Percentiles rank a stretch among this genome's conserved stretches.
Conservation (phyloP, 148 eudicot species). For the Oxyria digyna region DNA sequence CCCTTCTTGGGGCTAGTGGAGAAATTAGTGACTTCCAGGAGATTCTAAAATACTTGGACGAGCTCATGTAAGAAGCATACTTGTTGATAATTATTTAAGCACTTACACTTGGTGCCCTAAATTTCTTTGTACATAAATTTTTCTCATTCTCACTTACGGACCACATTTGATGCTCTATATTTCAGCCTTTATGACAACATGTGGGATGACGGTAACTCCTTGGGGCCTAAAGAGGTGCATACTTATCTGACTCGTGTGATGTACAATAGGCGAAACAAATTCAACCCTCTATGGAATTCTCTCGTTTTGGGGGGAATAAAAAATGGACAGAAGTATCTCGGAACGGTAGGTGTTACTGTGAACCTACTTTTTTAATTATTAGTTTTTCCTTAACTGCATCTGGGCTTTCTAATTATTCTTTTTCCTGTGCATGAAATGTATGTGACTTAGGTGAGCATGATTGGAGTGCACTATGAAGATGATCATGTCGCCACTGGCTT, state of each 20-base stretch:
- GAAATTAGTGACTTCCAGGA: slow-evolving; percentile 97
- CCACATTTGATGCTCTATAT: neutral
- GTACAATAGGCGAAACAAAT: slow-evolving; percentile 96
- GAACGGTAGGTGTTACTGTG: slow-evolving; percentile 50
- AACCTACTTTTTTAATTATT: neutral
- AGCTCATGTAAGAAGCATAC: slow-evolving; percentile 54
- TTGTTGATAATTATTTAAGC: neutral
- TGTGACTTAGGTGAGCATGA: slow-evolving; percentile 69
- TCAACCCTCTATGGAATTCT: slow-evolving; percentile 90
- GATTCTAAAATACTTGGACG: slow-evolving; percentile 65
- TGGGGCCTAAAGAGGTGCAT: slow-evolving; percentile 95
- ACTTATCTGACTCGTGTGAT: slow-evolving; percentile 69
- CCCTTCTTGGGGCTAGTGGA: slow-evolving; percentile 89
- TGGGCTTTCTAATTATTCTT: neutral
- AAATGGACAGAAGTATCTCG: slow-evolving; percentile 88
- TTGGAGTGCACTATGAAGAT: slow-evolving; percentile 91
- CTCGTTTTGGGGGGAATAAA: slow-evolving; percentile 94
- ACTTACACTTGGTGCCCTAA: no score
- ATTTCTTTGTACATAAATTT: no score
- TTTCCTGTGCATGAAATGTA: neutral
- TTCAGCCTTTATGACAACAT: slow-evolving; percentile 73
- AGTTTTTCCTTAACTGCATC: neutral
- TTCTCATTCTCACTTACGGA: no score
- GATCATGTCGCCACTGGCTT: slow-evolving; percentile 89
- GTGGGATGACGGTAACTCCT: slow-evolving; percentile 98